Evolutionary conservation across 768 basidiomycete species (phyloP).

Genomic region (Cubamyces lactineus): DNA sequence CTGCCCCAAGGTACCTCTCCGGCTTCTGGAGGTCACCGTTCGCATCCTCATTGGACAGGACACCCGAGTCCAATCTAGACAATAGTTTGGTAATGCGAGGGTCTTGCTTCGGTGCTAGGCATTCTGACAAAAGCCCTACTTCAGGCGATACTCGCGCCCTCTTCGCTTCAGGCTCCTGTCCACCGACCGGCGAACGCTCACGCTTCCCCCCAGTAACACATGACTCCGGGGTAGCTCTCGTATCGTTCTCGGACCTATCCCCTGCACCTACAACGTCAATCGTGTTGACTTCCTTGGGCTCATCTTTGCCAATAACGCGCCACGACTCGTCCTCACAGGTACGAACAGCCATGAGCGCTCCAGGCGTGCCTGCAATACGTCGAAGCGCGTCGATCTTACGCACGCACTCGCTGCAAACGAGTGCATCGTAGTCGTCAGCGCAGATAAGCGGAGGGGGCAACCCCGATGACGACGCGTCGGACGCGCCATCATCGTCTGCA

Average conservation of each 20-base stretch:
- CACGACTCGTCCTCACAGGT: conserved; percentile 50
- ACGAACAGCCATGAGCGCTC: conserved; percentile 69
- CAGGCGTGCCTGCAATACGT: conserved; percentile 69
- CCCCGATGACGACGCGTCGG: conserved; percentile 64
- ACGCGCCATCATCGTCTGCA: conserved; percentile 51
- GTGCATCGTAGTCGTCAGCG: conserved; percentile 71
- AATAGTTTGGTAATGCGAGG: conserved; percentile 10
- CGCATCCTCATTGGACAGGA: conserved; percentile 21
- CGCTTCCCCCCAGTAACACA: conserved; percentile 46
- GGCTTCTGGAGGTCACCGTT: conserved; percentile 4
- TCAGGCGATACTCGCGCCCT: conserved; percentile 46
- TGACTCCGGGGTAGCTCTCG: background rate
- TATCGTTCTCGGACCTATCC: conserved; percentile 10
- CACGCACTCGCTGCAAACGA: conserved; percentile 77
- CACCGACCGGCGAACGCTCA: conserved; percentile 33
- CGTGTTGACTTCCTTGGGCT: conserved; percentile 32
- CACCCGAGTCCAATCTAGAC: background rate
- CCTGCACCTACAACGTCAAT: conserved; percentile 32
- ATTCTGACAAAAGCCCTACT: conserved; percentile 38
- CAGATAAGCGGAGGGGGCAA: conserved; percentile 71
- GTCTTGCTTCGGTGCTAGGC: conserved; percentile 60
- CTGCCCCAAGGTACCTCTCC: conserved; percentile 49
- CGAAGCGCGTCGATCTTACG: conserved; percentile 52
- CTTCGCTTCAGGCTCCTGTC: conserved; percentile 46
- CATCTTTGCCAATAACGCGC: conserved; percentile 49